These are phyloP conservation scores for Phytopythium cucurbitacearum DNA, from an alignment of 352 stramenopile genomes.

Conservation along the genomic window DNA sequence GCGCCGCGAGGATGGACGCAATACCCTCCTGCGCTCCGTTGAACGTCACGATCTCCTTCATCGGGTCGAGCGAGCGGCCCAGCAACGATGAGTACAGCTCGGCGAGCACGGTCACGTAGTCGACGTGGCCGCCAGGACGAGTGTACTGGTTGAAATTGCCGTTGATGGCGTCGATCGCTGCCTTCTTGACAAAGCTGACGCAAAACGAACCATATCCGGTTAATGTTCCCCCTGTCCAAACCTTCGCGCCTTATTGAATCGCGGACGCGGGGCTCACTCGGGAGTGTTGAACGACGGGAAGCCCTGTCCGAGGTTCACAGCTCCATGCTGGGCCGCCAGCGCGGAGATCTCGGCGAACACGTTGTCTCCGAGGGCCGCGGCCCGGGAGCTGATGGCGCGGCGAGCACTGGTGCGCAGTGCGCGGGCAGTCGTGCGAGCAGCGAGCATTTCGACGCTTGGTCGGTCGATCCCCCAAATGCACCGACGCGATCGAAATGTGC, in stretches of 20 bases:
- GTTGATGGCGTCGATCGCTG: conserved; percentile 77
- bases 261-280: conserved; percentile 17
- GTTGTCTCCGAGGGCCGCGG: conserved; percentile 63
- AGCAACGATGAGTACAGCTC: conserved; percentile 79
- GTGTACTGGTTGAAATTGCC: conserved; percentile 89
- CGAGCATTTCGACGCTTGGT: not conserved
- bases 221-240: not conserved
- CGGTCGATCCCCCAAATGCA: not conserved
- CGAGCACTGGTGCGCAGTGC: not conserved
- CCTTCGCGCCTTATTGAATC: not conserved
- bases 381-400: conserved; percentile 56
- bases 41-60: conserved; percentile 84
- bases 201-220: not conserved
- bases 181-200: conserved; percentile 82
- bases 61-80: conserved; percentile 56
- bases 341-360: conserved; percentile 88
- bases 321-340: conserved; percentile 68
- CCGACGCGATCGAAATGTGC: no score
- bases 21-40: conserved; percentile 88
- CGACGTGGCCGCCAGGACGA: conserved; percentile 70
- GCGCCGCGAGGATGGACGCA: conserved; percentile 68
- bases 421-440: not conserved
- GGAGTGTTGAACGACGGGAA: conserved; percentile 95
- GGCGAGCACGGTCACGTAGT: conserved; percentile 75
- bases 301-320: conserved; percentile 95